Percentiles rank a stretch among this genome's conserved stretches.
phyloP scores from a whole-genome alignment of 2,329 filamentous ascomycete species.

The Aspergillus piperis region DNA sequence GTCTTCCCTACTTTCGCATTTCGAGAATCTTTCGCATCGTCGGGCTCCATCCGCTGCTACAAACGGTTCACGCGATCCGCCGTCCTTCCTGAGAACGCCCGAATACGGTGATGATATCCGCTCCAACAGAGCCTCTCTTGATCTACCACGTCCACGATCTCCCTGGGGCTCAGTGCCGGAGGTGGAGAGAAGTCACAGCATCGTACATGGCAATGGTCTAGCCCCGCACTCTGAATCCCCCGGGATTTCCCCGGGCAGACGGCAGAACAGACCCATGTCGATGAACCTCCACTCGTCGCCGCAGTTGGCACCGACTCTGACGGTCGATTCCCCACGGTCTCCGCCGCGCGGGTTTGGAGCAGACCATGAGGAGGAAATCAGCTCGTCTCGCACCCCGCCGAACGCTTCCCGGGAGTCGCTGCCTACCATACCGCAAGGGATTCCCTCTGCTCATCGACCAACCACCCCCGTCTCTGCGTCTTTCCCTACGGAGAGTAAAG shows the following conservation, averaged over 20 bases:
- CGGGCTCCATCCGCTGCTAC: constrained; percentile 32
- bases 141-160: constrained; percentile 43
- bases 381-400: constrained; percentile 28
- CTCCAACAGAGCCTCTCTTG: constrained; percentile 43
- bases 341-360: constrained; percentile 38
- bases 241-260: constrained; percentile 60
- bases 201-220: constrained; percentile 27
- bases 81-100: constrained; percentile 33
- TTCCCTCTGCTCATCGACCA: constrained; percentile 25
- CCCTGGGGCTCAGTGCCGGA: constrained; percentile 37
- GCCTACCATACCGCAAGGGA: constrained; percentile 23
- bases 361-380: constrained; percentile 67
- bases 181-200: constrained; percentile 23
- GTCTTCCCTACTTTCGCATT: constrained; percentile 52
- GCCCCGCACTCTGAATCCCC: constrained; percentile 44
- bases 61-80: constrained; percentile 31
- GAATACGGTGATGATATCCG: constrained; percentile 34
- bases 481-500: constrained; percentile 20
- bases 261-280: constrained; percentile 56
- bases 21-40: constrained; percentile 48
- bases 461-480: constrained; percentile 35
- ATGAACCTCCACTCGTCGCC: constrained; percentile 46
- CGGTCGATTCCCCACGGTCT: constrained; percentile 47
- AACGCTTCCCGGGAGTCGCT: constrained; percentile 28
- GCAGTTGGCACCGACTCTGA: constrained; percentile 44